These are phyloP conservation scores for Penicillium corylophilum DNA, from an alignment of 2,329 filamentous ascomycete species.

Conservation along the genomic window DNA sequence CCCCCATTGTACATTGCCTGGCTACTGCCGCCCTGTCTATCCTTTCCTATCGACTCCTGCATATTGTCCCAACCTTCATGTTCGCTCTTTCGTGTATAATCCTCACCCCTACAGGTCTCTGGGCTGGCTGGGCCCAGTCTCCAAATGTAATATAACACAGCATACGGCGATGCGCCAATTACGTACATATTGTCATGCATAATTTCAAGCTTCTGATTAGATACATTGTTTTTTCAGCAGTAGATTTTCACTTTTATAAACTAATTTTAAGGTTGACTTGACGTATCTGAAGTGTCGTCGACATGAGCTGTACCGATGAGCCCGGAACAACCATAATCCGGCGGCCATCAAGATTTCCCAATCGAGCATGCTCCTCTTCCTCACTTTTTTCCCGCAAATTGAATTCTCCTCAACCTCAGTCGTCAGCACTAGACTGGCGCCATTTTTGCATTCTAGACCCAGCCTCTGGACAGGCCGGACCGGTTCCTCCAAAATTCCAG, in stretches of 20 bases:
- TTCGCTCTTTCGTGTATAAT: slow-evolving; percentile 20
- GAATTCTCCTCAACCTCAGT: not conserved
- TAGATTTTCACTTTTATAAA: not conserved
- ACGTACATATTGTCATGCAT: slow-evolving; percentile 25
- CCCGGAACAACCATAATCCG: slow-evolving; percentile 31
- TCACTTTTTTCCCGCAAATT: slow-evolving; percentile 16
- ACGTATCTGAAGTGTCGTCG: not conserved
- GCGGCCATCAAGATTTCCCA: slow-evolving; percentile 31
- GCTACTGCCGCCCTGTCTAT: slow-evolving; percentile 19
- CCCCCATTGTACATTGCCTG: slow-evolving; percentile 26
- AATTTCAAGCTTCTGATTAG: not conserved
- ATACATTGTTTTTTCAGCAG: not conserved
- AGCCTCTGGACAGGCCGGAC: not conserved
- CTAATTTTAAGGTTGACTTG: not conserved
- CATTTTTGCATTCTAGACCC: not conserved
- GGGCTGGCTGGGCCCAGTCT: slow-evolving; percentile 26
- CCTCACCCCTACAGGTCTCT: slow-evolving; percentile 2
- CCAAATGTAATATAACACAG: slow-evolving; percentile 36
- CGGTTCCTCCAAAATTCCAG: not conserved
- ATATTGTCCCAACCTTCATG: slow-evolving; percentile 8
- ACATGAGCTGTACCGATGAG: not conserved
- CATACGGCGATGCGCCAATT: slow-evolving; percentile 16
- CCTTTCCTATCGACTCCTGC: slow-evolving; percentile 10
- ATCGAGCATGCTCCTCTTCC: slow-evolving; percentile 21
- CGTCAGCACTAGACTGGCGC: not conserved